phyloP scores from a whole-genome alignment of 1,139 yeast genomes.

The Taiozyma onychis region DNA sequence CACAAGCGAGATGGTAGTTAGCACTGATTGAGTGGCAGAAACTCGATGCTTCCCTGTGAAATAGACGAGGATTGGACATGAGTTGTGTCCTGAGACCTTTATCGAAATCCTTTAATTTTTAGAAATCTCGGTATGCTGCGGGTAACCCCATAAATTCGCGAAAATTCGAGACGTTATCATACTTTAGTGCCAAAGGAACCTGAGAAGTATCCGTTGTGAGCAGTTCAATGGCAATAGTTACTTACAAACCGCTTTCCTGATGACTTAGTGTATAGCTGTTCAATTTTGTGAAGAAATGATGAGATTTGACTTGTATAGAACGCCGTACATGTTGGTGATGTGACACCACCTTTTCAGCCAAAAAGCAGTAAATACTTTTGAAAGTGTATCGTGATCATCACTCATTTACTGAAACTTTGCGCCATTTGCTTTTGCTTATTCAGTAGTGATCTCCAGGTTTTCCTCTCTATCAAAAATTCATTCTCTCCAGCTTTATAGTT shows the following conservation, averaged over 20 bases:
- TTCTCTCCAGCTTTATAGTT: slow-evolving; percentile 7
- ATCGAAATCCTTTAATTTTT: background rate
- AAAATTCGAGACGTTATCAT: no score
- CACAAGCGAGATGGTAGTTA: background rate
- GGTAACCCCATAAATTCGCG: background rate
- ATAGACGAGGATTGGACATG: background rate
- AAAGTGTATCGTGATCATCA: background rate
- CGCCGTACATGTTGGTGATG: no score
- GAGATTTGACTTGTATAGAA: no score
- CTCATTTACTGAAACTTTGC: slow-evolving; percentile 11
- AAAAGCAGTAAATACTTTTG: no score
- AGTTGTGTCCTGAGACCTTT: background rate
- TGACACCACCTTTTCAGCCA: no score
- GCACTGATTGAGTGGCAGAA: background rate
- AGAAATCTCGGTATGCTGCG: background rate
- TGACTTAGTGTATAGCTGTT: no score
- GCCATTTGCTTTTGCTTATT: slow-evolving; percentile 34
- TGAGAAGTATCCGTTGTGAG: no score
- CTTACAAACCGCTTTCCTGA: no score
- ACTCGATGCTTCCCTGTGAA: background rate
- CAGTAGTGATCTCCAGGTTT: slow-evolving; percentile 33
- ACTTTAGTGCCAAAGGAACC: no score
- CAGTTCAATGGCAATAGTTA: no score
- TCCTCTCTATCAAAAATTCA: slow-evolving; percentile 22
- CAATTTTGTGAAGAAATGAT: no score